Base-by-base conservation (phyloP, 352 stramenopile species). In the Hyaloperonospora brassicae region DNA sequence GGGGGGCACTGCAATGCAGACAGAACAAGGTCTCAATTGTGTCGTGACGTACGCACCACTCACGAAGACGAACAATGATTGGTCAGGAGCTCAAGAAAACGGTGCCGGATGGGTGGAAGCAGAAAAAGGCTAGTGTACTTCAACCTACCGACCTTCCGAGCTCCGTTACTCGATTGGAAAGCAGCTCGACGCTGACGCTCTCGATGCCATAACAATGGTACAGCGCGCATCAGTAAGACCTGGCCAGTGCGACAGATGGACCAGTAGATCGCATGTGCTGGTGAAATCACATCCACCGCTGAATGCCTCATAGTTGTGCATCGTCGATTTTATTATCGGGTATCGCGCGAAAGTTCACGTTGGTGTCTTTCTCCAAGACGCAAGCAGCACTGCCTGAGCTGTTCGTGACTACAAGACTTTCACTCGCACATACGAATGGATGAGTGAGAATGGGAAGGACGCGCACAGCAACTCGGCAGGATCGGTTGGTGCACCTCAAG, bases 201-300 rank as follows among this genome's bases (percentile, higher is more conserved):
- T 0, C 76, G 72, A 4, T 74, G 76, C 80, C 78, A 89, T 24
- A 86, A 61, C 1, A 76, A 78, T 38, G 88, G 79, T 45, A 76
- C 78, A 14, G 67, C 72, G 53, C 73, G 89, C 48, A 46, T 79
- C 5, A 76, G 70, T 74, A n/a, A n/a, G n/a, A n/a, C n/a, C n/a
- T n/a, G n/a, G n/a, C n/a, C n/a, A n/a, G n/a, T n/a, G n/a, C n/a
- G n/a, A n/a, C 87, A n/a, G 4, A 35, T 55, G 23, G 47, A 36
- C 39, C 17, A 5, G n/a, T 31, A 31, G 7, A 31, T 31, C 3
- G 27, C 27, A n/a, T n/a, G n/a, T n/a, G n/a, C n/a, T n/a, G n/a
- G n/a, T n/a, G n/a, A n/a, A n/a, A n/a, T n/a, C n/a, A n/a, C n/a
- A n/a, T n/a, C n/a, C n/a, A n/a, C n/a, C n/a, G n/a, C n/a, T n/a